Conservation (phyloP, 1,284 basidiomycete genomes). For the Tetrapyrgos nigripes region DNA sequence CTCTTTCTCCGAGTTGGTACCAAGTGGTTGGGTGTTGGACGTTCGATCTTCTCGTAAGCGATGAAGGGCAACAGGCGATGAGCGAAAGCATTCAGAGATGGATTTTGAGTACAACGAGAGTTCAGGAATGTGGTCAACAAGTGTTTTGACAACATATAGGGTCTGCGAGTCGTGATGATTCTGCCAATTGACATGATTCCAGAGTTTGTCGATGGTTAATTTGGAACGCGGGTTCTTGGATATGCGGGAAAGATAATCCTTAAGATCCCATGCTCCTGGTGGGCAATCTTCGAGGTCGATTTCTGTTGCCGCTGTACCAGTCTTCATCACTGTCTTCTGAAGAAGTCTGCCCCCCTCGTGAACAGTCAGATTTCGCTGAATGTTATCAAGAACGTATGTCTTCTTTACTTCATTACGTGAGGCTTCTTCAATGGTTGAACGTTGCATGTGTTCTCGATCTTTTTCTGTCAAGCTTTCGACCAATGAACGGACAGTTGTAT, state of each 20-base stretch:
- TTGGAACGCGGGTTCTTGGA: too few species aligned
- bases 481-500: too few species aligned
- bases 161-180: too few species aligned
- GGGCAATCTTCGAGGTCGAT: neutral
- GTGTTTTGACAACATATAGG: too few species aligned
- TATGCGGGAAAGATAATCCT: too few species aligned
- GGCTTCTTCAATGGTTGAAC: neutral
- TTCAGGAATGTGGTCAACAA: too few species aligned
- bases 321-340: slow-evolving; percentile 8
- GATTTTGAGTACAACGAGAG: too few species aligned
- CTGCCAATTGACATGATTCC: too few species aligned
- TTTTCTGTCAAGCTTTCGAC: neutral
- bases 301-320: neutral
- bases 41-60: neutral
- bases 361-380: slow-evolving; percentile 4
- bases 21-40: neutral
- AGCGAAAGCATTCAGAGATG: neutral
- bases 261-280: slow-evolving; percentile 7
- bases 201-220: too few species aligned
- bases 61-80: neutral
- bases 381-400: slow-evolving; percentile 12
- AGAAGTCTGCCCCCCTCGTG: slow-evolving; percentile 14
- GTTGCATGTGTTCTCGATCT: neutral
- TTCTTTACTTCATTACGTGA: neutral
- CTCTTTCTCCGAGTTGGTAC: neutral